Percentiles rank a stretch among this genome's conserved stretches.
Conservation (phyloP, 108 stramenopile genomes). For the Seminavis robusta region DNA sequence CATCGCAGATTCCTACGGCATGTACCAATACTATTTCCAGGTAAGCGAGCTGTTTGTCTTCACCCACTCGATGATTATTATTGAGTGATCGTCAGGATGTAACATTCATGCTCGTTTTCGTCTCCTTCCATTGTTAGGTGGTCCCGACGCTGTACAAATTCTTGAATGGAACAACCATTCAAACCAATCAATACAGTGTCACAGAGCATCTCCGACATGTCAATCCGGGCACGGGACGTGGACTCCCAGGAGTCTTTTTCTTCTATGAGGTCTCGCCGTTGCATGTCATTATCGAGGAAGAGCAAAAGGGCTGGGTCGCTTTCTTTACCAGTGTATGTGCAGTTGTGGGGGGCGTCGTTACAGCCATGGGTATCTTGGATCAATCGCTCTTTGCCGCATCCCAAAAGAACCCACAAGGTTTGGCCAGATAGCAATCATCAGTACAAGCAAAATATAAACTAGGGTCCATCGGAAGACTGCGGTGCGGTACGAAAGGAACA, state of each 20-base stretch:
- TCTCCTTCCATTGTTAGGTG: conserved; percentile 45
- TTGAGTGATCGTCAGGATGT: background rate
- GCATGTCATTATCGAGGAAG: conserved; percentile 91
- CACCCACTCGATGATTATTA: background rate
- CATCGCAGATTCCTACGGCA: conserved; percentile 77
- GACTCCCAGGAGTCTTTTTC: conserved; percentile 96
- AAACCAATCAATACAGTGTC: conserved; percentile 93
- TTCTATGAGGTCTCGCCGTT: conserved; percentile 95
- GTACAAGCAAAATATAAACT: too few relatives aligned
- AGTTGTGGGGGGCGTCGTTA: conserved; percentile 83
- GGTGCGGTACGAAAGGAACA: too few relatives aligned
- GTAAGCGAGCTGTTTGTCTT: conserved; percentile 31
- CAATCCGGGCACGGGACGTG: conserved; percentile 79
- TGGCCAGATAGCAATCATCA: too few relatives aligned
- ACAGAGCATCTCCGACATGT: conserved; percentile 97
- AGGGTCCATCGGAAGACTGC: too few relatives aligned
- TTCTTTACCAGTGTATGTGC: conserved; percentile 88
- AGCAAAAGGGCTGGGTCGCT: conserved; percentile 73
- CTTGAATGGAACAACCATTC: conserved; percentile 72
- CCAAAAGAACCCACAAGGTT: too few relatives aligned
- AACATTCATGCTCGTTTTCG: background rate
- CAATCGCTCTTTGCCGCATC: conserved; percentile 54
- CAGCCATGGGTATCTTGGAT: conserved; percentile 83
- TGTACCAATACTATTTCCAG: conserved; percentile 95
- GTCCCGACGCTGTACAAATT: conserved; percentile 90